Percentiles rank a stretch among this genome's conserved stretches.
Conservation (phyloP, 2,329 filamentous ascomycete genomes). For the Tolypocladium ophioglossoides region DNA sequence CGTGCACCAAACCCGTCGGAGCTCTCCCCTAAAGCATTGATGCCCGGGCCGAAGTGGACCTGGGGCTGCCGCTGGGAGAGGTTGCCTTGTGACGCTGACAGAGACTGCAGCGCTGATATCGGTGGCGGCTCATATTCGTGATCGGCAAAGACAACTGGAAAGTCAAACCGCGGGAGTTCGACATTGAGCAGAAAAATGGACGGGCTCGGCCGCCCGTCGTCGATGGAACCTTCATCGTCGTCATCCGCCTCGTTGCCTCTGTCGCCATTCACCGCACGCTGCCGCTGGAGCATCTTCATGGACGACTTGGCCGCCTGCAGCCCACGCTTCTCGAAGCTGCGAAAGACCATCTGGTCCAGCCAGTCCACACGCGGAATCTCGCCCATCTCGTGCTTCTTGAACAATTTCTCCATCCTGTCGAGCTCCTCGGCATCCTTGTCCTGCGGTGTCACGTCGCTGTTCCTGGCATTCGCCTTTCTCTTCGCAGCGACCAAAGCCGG, state of each 20-base stretch:
- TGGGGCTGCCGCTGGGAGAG: conserved; percentile 73
- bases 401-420: conserved; percentile 75
- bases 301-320: conserved; percentile 53
- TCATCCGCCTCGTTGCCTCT: conserved; percentile 16
- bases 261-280: conserved; percentile 30
- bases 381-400: conserved; percentile 98
- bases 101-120: conserved; percentile 61
- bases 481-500: conserved; percentile 53
- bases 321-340: conserved; percentile 72
- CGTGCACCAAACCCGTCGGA: conserved; percentile 41
- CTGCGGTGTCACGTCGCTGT: conserved; percentile 37
- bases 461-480: conserved; percentile 39
- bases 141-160: conserved; percentile 89
- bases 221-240: conserved; percentile 16
- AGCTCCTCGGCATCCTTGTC: conserved; percentile 73
- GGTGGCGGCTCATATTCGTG: conserved; percentile 83
- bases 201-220: conserved; percentile 35
- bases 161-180: conserved; percentile 90
- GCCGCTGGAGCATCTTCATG: conserved; percentile 45
- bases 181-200: conserved; percentile 74
- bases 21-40: conserved; percentile 54
- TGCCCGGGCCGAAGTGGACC: conserved; percentile 83
- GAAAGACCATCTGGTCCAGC: conserved; percentile 91
- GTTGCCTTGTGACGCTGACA: conserved; percentile 48
- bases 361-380: conserved; percentile 89